These are phyloP conservation scores for Arachis stenosperma DNA, from an alignment of 306 rosid genomes.

Conservation along the genomic window DNA sequence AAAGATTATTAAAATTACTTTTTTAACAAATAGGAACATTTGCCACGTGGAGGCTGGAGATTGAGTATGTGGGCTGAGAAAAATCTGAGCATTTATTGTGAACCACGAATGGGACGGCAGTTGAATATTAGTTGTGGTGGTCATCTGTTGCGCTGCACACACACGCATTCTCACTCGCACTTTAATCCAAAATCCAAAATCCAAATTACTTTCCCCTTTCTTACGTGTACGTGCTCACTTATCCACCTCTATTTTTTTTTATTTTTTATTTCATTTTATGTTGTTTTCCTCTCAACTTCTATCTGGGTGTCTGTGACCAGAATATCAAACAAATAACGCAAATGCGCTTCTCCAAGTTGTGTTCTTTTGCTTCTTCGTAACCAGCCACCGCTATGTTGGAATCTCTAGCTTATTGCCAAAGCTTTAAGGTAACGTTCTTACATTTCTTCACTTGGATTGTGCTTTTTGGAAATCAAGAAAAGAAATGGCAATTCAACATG, in stretches of 20 bases:
- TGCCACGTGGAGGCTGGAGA: conserved; percentile 50
- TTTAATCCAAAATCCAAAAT: conserved; percentile 8
- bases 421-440: conserved; percentile 61
- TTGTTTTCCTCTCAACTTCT: neutral
- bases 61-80: conserved; percentile 24
- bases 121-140: conserved; percentile 4
- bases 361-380: conserved; percentile 49
- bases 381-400: conserved; percentile 63
- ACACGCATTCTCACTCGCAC: neutral
- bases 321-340: neutral
- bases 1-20: no score
- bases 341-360: conserved; percentile 50
- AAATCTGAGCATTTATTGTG: conserved; percentile 31
- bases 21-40: neutral
- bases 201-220: conserved; percentile 27
- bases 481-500: neutral
- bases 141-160: neutral
- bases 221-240: conserved; percentile 56
- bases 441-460: neutral
- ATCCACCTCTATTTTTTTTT: conserved; percentile 50
- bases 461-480: neutral
- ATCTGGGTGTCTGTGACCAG: no score
- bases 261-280: neutral
- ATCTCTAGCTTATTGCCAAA: conserved; percentile 59
- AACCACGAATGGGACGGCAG: conserved; percentile 33